phyloP scores from a whole-genome alignment of 768 basidiomycete species.

The Amyloporia xantha region DNA sequence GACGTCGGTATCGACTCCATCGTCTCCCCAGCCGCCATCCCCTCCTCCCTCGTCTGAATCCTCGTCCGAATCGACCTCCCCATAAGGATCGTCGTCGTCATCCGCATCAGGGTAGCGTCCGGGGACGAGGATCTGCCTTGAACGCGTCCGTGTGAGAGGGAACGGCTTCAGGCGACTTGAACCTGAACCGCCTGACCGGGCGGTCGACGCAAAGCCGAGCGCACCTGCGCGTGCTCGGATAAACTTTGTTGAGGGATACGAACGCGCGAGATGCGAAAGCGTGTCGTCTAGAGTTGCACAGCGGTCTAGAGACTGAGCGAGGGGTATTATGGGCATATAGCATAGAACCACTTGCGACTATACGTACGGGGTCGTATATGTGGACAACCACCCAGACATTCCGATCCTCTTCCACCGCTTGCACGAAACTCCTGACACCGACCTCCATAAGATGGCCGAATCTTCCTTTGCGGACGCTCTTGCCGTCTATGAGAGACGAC shows the following conservation, averaged over 20 bases:
- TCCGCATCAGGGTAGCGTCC: constrained; percentile 18
- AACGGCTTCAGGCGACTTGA: constrained; percentile 12
- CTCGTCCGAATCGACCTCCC: constrained; percentile 28
- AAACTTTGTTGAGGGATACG: constrained; percentile 69
- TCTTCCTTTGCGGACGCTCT: constrained; percentile 44
- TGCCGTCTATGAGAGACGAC: constrained; percentile 20
- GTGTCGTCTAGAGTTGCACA: constrained; percentile 67
- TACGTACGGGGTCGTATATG: constrained; percentile 71
- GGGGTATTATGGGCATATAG: background rate
- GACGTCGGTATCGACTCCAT: constrained; percentile 70
- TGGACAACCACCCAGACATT: constrained; percentile 82
- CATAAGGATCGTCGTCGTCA: constrained; percentile 46
- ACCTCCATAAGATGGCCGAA: constrained; percentile 83
- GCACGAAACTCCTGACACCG: constrained; percentile 62
- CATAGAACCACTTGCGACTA: background rate
- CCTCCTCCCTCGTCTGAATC: constrained; percentile 28
- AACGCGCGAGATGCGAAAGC: constrained; percentile 61
- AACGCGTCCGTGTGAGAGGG: constrained; percentile 13
- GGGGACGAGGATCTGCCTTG: constrained; percentile 15
- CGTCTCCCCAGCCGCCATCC: constrained; percentile 44
- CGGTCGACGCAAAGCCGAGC: constrained; percentile 58
- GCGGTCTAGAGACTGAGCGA: constrained; percentile 59
- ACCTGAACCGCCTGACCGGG: constrained; percentile 10
- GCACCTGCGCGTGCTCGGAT: constrained; percentile 73
- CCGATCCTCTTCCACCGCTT: constrained; percentile 68